Percentiles rank a stretch among this genome's conserved stretches.
Evolutionary conservation across 176 grass and related monocot genomes (phyloP).

Genomic region (Oryza glumipatula): DNA sequence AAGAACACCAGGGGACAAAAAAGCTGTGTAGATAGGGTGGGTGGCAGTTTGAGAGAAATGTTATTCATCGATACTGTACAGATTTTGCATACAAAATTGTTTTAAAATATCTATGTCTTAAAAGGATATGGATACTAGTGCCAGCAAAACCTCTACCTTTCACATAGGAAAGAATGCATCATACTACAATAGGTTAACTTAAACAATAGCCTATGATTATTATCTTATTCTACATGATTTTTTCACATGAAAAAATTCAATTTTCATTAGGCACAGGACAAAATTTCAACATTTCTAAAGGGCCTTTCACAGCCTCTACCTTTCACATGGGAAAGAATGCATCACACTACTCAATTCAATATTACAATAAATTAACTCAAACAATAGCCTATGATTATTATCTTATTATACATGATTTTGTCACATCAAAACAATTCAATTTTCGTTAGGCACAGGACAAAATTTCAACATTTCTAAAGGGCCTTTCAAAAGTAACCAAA

Average conservation of each 20-base stretch:
- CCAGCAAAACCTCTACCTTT: not conserved
- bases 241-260: not conserved
- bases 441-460: not conserved
- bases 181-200: not conserved
- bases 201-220: not conserved
- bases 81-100: not conserved
- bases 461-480: not conserved
- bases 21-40: not conserved
- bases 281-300: not conserved
- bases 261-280: not conserved
- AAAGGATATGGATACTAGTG: not conserved
- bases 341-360: not conserved
- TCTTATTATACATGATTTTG: not conserved
- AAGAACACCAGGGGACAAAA: not conserved
- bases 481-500: conserved; percentile 3
- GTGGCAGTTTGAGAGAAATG: not conserved
- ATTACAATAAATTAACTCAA: not conserved
- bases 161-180: not conserved
- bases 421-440: not conserved
- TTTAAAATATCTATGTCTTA: not conserved
- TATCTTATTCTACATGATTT: not conserved
- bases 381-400: not conserved
- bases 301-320: not conserved
- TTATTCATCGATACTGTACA: not conserved
- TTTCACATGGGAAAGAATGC: no score